Evolutionary conservation across 305 asterid genomes (phyloP), one percentile per base, ranked within the genome.

Genomic region (Fraxinus baroniana): DNA sequence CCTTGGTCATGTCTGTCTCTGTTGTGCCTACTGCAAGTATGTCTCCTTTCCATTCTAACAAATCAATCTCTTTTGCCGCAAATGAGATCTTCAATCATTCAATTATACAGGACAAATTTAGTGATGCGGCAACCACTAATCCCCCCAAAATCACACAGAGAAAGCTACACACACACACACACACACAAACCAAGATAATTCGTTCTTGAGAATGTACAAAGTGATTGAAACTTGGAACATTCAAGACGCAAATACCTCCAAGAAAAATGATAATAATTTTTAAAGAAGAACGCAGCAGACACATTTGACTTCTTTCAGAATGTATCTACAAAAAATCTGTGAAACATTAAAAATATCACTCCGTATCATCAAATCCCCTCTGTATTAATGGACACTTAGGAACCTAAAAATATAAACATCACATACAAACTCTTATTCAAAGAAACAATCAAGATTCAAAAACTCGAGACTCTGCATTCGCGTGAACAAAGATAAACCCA

Each of bases 11-110:
- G 88, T 93, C 99, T 84, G 87, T 92, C 88, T 93, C 98, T 0
- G 97, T 89, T 76, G 92, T 97, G 22, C 98, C 98, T 52, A 96
- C 95, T 20, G 95, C 97, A 68, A 96, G 97, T 57, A 94, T 89
- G 87, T 94, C 99, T 62, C 98, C 99, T 90, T 94, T 96, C 99
- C 99, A 96, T 89, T 93, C 97, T 4, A 87, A 91, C 87, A 93
- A 80, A 88, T 94, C 96, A 75, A 90, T 87, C 80, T 93, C 98
- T 91, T 96, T 94, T 32, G 97, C 97, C 68, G 91, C 84, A 88
- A 96, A 91, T 75, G 95, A 87, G 83, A 96, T 91, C 98, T 95
- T 85, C 66, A 80, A 86, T 82, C 36, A 82, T 78, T 78, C 24
- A 3, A 72, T 10, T 79, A 60, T 15, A 81, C 35, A 70, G 0